Conservation (phyloP, 2,329 filamentous ascomycete species). For the Aphanoascus verrucosus region DNA sequence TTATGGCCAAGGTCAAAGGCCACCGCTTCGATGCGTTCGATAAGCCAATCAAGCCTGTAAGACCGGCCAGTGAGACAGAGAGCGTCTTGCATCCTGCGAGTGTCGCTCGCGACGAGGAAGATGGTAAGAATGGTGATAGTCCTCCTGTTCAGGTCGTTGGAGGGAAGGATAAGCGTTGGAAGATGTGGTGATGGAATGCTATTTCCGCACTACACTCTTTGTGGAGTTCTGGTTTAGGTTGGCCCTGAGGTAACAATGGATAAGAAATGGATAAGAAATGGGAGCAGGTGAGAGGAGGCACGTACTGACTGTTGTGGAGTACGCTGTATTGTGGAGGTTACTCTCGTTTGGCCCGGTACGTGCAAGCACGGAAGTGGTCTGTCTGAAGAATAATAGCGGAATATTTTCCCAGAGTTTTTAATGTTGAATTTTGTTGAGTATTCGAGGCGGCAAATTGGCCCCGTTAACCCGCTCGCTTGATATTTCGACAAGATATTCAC, state of each 20-base stretch:
- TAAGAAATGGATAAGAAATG: too few species aligned
- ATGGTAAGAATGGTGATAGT: background rate
- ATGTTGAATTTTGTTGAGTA: too few species aligned
- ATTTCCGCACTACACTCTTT: background rate
- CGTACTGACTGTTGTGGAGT: too few species aligned
- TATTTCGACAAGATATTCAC: background rate
- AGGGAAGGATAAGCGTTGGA: conserved; percentile 2
- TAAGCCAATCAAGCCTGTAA: conserved; percentile 30
- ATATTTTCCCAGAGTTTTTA: too few species aligned
- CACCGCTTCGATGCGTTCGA: conserved; percentile 58
- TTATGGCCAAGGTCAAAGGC: conserved; percentile 48
- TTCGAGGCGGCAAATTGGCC: background rate
- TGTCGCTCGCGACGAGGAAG: conserved; percentile 9
- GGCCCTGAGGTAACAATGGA: too few species aligned
- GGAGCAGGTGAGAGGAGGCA: too few species aligned
- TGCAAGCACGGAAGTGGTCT: too few species aligned
- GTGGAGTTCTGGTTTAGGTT: too few species aligned
- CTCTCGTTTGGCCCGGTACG: too few species aligned
- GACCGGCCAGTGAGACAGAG: background rate
- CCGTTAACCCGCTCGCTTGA: background rate
- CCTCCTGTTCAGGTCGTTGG: background rate
- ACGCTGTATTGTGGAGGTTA: too few species aligned
- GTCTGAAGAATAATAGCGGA: too few species aligned
- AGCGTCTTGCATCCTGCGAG: background rate
- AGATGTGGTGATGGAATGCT: conserved; percentile 2